Conservation (phyloP, 2,329 filamentous ascomycete species). For the Cladosporium sphaerospermum region DNA sequence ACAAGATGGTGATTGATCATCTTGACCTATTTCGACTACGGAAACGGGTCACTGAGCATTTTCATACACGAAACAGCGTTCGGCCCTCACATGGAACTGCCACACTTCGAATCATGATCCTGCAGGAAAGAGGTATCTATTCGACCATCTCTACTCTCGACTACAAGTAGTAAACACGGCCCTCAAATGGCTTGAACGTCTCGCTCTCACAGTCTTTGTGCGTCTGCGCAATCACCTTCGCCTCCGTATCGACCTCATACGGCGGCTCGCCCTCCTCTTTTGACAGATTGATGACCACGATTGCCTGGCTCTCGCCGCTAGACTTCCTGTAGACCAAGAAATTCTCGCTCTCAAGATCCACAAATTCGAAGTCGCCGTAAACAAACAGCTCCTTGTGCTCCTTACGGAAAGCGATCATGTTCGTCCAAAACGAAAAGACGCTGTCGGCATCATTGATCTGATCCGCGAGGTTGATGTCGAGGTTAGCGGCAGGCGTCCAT, state of each 20-base stretch:
- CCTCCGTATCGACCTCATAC: neutral
- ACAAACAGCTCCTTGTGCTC: slow-evolving; percentile 57
- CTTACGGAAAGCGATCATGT: slow-evolving; percentile 50
- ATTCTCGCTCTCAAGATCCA: slow-evolving; percentile 46
- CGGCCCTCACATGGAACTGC: too few species aligned
- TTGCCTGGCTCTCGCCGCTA: neutral
- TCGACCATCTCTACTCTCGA: too few species aligned
- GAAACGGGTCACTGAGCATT: too few species aligned
- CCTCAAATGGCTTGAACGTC: neutral
- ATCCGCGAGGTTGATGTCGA: slow-evolving; percentile 53
- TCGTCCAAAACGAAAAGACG: slow-evolving; percentile 57
- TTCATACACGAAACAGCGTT: too few species aligned
- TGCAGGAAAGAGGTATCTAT: too few species aligned
- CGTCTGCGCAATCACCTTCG: neutral
- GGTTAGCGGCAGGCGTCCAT: slow-evolving; percentile 66
- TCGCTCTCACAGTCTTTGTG: neutral
- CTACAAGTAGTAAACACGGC: neutral
- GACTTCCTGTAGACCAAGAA: slow-evolving; percentile 37
- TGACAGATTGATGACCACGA: slow-evolving; percentile 2
- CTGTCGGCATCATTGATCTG: slow-evolving; percentile 47
- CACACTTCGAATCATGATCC: too few species aligned
- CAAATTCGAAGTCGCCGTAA: slow-evolving; percentile 57
- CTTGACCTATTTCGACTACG: too few species aligned
- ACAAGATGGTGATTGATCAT: too few species aligned
- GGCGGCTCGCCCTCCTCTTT: slow-evolving; percentile 2